Base-by-base conservation (phyloP, 2,329 filamentous ascomycete genomes). In the Fusarium decemcellulare region DNA sequence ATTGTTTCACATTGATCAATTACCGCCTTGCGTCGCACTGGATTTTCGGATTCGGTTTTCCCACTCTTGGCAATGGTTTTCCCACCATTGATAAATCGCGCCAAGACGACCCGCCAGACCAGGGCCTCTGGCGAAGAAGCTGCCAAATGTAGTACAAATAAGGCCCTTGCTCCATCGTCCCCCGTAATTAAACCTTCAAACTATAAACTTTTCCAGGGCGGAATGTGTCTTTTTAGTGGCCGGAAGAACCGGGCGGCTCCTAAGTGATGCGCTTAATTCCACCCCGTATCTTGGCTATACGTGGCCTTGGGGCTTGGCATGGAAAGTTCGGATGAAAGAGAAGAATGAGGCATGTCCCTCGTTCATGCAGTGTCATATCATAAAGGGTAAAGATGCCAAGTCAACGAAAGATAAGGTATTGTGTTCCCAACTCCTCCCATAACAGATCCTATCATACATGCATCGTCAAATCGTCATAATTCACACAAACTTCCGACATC, bases 1-100 rank as follows among this genome's bases (percentile, higher is more conserved):
- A 30, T 37, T 46, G 29, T 65, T 60, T 60, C 48, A 55, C 23
- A 16, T 55, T 39, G n/a, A 60, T 55, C 51, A 66, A 66, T 66
- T 48, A 29, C 64, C 64, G 64, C 4, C 8, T n/a, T 53, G 18
- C 7, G 64, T 67, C 56, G 37, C 58, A 67, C 47, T 55, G 46
- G 23, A 37, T 36, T 44, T 42, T 36, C n/a, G 14, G 16, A 59
- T 43, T 42, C 53, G 37, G 23, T n/a, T n/a, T n/a, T n/a, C n/a
- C n/a, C n/a, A n/a, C n/a, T n/a, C n/a, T n/a, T n/a, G n/a, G n/a
- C n/a, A n/a, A n/a, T n/a, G n/a, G n/a, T 62, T 67, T 67, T 50
- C 61, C 64, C 64, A 42, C 64, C 64, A 66, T 52, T 48, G 51
- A 51, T 12, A 36, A 40, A 29, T 11, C 9, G 6, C 6, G 2